Evolutionary conservation across 768 basidiomycete genomes (phyloP).

Genomic region (Termitomyces sp.): DNA sequence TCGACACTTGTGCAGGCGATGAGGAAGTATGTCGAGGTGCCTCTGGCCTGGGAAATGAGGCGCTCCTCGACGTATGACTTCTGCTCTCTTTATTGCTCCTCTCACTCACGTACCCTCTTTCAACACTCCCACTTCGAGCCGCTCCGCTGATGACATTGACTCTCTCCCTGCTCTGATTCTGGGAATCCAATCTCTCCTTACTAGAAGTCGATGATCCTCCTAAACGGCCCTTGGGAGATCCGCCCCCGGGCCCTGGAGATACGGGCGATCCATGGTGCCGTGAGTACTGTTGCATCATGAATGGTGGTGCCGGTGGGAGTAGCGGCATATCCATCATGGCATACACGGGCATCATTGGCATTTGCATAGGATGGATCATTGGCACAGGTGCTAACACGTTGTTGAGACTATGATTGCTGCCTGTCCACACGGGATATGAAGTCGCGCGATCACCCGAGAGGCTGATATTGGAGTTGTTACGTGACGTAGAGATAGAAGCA

Average conservation of each 20-base stretch:
- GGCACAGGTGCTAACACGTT: constrained; percentile 26
- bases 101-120: not conserved
- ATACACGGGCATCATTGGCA: constrained; percentile 34
- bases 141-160: constrained; percentile 15
- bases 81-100: not conserved
- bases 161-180: constrained; percentile 25
- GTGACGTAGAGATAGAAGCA: constrained; percentile 24
- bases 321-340: constrained; percentile 59
- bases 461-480: constrained; percentile 21
- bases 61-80: constrained; percentile 18
- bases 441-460: constrained; percentile 20
- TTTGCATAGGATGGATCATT: constrained; percentile 23
- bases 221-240: constrained; percentile 28
- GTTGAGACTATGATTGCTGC: constrained; percentile 31
- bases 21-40: constrained; percentile 14
- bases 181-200: constrained; percentile 15
- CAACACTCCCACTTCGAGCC: constrained; percentile 6
- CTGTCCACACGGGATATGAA: constrained; percentile 35
- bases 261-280: constrained; percentile 29
- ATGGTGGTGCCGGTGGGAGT: constrained; percentile 68
- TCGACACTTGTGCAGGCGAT: constrained; percentile 10
- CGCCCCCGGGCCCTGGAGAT: constrained; percentile 21
- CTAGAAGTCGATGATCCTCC: constrained; percentile 29
- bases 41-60: constrained; percentile 17
- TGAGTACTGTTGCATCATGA: constrained; percentile 64